Evolutionary conservation across 2,329 filamentous ascomycete species (phyloP).

Genomic region (Macroventuria anomochaeta): DNA sequence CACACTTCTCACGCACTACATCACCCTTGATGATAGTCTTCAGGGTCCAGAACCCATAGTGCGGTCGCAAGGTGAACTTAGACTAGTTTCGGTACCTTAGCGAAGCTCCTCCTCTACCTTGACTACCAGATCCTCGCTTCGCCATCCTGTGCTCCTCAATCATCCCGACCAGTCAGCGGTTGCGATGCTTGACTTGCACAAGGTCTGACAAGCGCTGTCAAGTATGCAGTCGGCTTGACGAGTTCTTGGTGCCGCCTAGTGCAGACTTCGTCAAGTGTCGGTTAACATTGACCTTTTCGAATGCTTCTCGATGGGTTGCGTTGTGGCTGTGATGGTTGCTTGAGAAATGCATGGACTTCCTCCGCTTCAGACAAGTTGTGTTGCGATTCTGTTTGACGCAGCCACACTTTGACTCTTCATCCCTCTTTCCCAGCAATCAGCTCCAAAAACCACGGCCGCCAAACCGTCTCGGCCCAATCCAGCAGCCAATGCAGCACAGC

Average conservation of each 20-base stretch:
- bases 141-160: neutral
- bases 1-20: too few species aligned
- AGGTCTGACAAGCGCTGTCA: neutral
- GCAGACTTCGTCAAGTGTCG: neutral
- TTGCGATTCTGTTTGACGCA: too few species aligned
- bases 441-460: conserved; percentile 34
- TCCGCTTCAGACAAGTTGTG: too few species aligned
- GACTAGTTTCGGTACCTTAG: too few species aligned
- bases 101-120: too few species aligned
- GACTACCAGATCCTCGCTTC: too few species aligned
- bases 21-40: too few species aligned
- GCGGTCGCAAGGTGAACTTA: too few species aligned
- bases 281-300: neutral
- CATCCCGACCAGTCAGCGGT: neutral
- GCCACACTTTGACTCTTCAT: neutral
- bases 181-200: neutral
- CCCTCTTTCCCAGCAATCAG: conserved; percentile 12
- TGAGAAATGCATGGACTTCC: too few species aligned
- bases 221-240: neutral
- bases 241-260: neutral
- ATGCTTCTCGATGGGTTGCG: neutral
- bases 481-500: conserved; percentile 35
- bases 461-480: conserved; percentile 24
- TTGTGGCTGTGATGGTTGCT: too few species aligned
- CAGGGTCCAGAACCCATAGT: too few species aligned